Evolutionary conservation across 1,139 yeast species (phyloP), one percentile per base, ranked within the genome.

Genomic region (Scheffersomyces lignicola): DNA sequence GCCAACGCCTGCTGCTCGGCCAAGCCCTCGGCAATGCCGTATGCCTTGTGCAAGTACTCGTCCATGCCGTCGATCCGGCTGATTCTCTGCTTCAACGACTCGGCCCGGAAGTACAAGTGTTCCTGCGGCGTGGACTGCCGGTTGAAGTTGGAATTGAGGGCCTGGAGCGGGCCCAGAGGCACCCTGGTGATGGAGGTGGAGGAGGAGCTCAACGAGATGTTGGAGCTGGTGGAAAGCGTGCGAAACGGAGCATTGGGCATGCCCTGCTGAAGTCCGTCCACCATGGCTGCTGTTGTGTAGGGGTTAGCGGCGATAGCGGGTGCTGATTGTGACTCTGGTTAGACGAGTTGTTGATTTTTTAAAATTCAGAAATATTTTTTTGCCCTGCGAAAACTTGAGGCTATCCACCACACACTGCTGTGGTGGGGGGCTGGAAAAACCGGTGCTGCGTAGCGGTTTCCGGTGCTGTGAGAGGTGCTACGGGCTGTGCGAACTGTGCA

Each of bases 71-170:
- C 83, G 24, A 88, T 76, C 25, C 68, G 62, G 35, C 73, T 76
- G 33, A 90, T 65, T 40, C 86, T 67, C 39, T 64, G 69, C 53
- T 79, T 74, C 40, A 89, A 65, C 12, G 68, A 62, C 26, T 73
- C 60, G 54, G 96, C 84, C 37, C 85, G 77, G 55, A 82, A 84
- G 58, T 77, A 88, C 26, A 90, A 65, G 32, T 95, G 90, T 42
- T 83, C 89, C 39, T 73, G 69, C 16, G 81, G 77, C 16, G 73
- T 63, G n/a, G 85, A 85, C 40, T 73, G 76, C 44, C 74, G 72
- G 58, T 86, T 86, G 74, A 86, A 64, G 41, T 60, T 62, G 24
- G 51, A 56, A 26, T 26, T 26, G n/a, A 26, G 10, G 36, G 65
- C 65, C 36, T 56, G 65, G 38, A 71, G 55, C 10, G 80, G 80